Evolutionary conservation across 768 basidiomycete genomes (phyloP), one percentile per base, ranked within the genome.

Genomic region (Cystobasidium tubakii): DNA sequence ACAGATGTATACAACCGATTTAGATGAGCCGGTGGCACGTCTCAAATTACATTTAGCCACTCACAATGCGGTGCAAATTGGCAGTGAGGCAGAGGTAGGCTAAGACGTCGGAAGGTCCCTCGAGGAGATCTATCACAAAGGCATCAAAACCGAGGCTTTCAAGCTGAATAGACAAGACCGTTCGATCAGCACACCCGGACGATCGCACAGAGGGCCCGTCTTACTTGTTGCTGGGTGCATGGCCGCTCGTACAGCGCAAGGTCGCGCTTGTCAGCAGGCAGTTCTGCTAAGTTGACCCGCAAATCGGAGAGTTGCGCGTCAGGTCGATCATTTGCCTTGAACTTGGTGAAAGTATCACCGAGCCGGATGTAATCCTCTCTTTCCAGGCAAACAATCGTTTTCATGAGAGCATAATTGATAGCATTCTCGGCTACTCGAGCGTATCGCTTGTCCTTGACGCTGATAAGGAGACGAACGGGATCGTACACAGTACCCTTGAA

Each of bases 401-500:
- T 87, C 75, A 93, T 78, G 73, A 88, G 86, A 57, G 82, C 83
- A 13, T 70, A 78, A 73, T 78, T 85, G 77, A 95, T 87, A 66
- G 87, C 88, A 0, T 87, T 84, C 80, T 97, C 94, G 10, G 96
- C 86, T 1, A 88, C 86, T 79, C 87, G 83, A 0, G 86, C 86
- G 73, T 84, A 91, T 46, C 79, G 76, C 77, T 81, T 82, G 79
- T 92, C 85, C 19, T 88, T 86, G 17, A 95, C 85, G 23, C 82
- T 87, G 50, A 92, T 82, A 15, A 86, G 86, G 73, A 99, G 84
- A 77, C 87, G 83, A 0, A 92, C 87, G 19, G 96, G 95, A 81
- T 93, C 90, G 74, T 89, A 87, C n/a, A 97, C 87, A 67, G 88
- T 85, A 85, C 87, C 88, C 80, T 85, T 86, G 83, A 98, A 92